Evolutionary conservation across 768 basidiomycete genomes (phyloP).

Genomic region (Leccinum aurantiacum): DNA sequence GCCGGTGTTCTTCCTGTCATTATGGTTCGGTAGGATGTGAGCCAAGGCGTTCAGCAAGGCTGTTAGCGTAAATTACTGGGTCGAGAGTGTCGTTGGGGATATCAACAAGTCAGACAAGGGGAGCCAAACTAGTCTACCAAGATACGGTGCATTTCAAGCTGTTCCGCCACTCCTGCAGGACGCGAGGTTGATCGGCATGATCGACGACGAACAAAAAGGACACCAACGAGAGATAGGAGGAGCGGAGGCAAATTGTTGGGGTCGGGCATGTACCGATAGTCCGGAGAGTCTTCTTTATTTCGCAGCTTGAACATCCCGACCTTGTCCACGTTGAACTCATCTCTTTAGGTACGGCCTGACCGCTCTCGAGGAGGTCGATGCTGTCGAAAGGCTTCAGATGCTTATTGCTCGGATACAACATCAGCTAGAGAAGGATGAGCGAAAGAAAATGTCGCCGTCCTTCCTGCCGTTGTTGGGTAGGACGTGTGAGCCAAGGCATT

Average conservation of each 20-base stretch:
- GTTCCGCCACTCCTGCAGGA: conserved; percentile 44
- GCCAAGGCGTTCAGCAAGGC: too few species aligned
- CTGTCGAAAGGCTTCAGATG: conserved; percentile 85
- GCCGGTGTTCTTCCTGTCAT: too few species aligned
- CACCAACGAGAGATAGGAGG: conserved; percentile 48
- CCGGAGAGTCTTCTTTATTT: conserved; percentile 91
- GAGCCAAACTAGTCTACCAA: too few species aligned
- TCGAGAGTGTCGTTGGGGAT: too few species aligned
- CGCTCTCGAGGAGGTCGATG: conserved; percentile 49
- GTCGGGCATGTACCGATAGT: conserved; percentile 98
- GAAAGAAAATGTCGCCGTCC: neutral
- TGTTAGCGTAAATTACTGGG: too few species aligned
- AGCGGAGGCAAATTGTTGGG: conserved; percentile 78
- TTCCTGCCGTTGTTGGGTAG: too few species aligned
- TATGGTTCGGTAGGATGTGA: too few species aligned
- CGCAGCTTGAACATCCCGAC: conserved; percentile 81
- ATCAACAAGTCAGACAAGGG: too few species aligned
- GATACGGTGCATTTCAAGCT: too few species aligned
- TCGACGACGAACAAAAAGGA: neutral
- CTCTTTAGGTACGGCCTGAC: conserved; percentile 65
- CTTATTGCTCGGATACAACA: conserved; percentile 52
- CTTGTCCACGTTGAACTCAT: conserved; percentile 86
- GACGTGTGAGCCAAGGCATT: too few species aligned
- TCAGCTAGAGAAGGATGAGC: conserved; percentile 1
- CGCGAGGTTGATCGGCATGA: neutral